Percentiles rank a stretch among this genome's conserved stretches.
Evolutionary conservation across 2,329 filamentous ascomycete species (phyloP).

Genomic region (Nemania bipapillata): DNA sequence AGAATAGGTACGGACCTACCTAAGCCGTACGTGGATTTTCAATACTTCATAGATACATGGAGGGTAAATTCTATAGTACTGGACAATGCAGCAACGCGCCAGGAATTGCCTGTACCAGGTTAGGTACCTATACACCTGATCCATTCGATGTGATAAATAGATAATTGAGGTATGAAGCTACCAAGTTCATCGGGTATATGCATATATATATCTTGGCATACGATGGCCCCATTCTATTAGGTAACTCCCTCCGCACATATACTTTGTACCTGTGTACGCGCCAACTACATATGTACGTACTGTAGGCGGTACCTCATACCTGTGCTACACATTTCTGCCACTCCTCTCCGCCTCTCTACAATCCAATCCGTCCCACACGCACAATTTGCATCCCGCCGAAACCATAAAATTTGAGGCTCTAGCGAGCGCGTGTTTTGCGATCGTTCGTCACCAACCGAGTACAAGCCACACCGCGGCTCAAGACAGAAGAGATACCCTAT

Average conservation of each 20-base stretch:
- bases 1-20: background rate
- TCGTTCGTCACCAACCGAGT: constrained; percentile 32
- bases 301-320: background rate
- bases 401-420: constrained; percentile 46
- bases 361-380: constrained; percentile 40
- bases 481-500: constrained; percentile 8
- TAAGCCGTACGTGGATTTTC: background rate
- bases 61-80: background rate
- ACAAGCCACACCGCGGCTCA: constrained; percentile 26
- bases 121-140: background rate
- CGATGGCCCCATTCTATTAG: background rate
- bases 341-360: constrained; percentile 37
- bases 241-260: background rate
- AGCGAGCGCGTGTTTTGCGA: constrained; percentile 35
- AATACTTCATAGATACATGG: background rate
- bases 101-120: background rate
- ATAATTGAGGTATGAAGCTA: background rate
- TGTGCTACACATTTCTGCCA: constrained; percentile 39
- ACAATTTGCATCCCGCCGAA: constrained; percentile 48
- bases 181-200: background rate
- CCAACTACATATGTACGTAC: background rate
- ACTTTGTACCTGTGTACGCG: background rate
- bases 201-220: background rate
- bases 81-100: background rate
- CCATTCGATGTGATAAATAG: background rate